A percentile compares a stretch with the other conserved stretches of the same genome.
Evolutionary conservation across 495 filamentous ascomycete genomes (phyloP).

Genomic region (Penicillium cinerascens): DNA sequence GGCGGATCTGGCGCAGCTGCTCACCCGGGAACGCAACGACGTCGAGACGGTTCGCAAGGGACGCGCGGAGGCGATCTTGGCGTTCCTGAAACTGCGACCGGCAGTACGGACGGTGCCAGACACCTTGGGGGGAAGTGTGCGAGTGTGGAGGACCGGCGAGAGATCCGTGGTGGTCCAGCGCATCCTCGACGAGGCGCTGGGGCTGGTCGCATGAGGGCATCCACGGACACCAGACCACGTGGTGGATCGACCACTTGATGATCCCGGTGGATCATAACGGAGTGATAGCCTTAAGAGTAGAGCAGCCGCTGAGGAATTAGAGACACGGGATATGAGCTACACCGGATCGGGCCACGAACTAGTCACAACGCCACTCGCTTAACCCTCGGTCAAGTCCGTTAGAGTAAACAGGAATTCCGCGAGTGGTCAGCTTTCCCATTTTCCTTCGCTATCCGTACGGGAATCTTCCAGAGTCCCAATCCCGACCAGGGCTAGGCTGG

Average conservation of each 20-base stretch:
- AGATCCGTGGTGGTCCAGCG: conserved; percentile 36
- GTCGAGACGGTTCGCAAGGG: conserved; percentile 41
- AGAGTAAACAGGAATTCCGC: not conserved
- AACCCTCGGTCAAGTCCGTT: conserved; percentile 31
- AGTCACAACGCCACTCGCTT: conserved; percentile 30
- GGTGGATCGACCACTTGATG: conserved; percentile 18
- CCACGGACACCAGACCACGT: conserved; percentile 15
- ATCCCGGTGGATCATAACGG: conserved; percentile 1
- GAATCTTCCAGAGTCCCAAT: not conserved
- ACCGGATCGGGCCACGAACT: not conserved
- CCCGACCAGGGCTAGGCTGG: conserved; percentile 17
- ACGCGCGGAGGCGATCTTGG: conserved; percentile 37
- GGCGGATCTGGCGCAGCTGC: conserved; percentile 28
- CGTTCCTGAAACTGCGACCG: conserved; percentile 34
- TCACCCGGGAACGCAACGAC: conserved; percentile 35
- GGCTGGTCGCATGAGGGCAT: conserved; percentile 5
- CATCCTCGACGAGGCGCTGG: conserved; percentile 37
- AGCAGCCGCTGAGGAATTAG: too few species aligned
- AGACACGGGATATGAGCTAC: too few species aligned
- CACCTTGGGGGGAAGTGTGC: conserved; percentile 19
- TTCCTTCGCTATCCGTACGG: too few species aligned
- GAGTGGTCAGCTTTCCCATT: not conserved
- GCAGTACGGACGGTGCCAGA: conserved; percentile 22
- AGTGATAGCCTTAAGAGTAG: not conserved
- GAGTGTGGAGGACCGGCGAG: conserved; percentile 35